phyloP scores from a whole-genome alignment of 2,329 filamentous ascomycete genomes.

The Periconia sp. region DNA sequence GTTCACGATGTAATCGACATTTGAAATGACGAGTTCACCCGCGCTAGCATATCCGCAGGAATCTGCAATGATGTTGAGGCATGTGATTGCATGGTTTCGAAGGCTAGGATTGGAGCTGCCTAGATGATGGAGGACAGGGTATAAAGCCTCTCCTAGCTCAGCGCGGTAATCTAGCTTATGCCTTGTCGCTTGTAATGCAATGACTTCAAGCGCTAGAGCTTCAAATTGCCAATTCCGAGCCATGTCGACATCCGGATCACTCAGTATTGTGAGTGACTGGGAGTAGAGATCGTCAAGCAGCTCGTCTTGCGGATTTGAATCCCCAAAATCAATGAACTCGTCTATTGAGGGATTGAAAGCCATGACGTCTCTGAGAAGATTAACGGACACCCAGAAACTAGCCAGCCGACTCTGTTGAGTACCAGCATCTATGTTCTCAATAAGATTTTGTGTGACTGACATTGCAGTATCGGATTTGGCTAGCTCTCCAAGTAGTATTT shows the following conservation, averaged over 20 bases:
- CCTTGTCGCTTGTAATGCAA: constrained; percentile 75
- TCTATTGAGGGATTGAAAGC: constrained; percentile 63
- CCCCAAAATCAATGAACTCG: constrained; percentile 67
- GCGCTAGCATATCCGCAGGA: constrained; percentile 78
- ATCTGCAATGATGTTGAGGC: constrained; percentile 78
- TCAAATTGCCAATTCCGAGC: constrained; percentile 72
- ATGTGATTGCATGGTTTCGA: constrained; percentile 80
- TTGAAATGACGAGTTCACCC: constrained; percentile 81
- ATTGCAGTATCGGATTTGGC: constrained; percentile 49
- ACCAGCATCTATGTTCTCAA: constrained; percentile 66
- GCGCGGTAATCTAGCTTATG: constrained; percentile 73
- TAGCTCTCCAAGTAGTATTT: constrained; percentile 64
- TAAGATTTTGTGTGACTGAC: constrained; percentile 68
- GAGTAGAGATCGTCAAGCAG: constrained; percentile 70
- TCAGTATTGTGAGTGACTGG: constrained; percentile 68
- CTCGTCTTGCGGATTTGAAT: constrained; percentile 32
- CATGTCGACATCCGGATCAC: constrained; percentile 46
- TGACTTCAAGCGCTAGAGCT: constrained; percentile 80
- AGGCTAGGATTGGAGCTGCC: constrained; percentile 72
- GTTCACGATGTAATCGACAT: constrained; percentile 96
- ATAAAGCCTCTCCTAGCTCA: constrained; percentile 89
- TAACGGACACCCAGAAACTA: constrained; percentile 80
- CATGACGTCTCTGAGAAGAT: constrained; percentile 68
- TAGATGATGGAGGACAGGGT: constrained; percentile 87
- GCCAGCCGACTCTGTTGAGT: constrained; percentile 67